Conservation (phyloP, 768 basidiomycete species). For the Grammothele lineata region DNA sequence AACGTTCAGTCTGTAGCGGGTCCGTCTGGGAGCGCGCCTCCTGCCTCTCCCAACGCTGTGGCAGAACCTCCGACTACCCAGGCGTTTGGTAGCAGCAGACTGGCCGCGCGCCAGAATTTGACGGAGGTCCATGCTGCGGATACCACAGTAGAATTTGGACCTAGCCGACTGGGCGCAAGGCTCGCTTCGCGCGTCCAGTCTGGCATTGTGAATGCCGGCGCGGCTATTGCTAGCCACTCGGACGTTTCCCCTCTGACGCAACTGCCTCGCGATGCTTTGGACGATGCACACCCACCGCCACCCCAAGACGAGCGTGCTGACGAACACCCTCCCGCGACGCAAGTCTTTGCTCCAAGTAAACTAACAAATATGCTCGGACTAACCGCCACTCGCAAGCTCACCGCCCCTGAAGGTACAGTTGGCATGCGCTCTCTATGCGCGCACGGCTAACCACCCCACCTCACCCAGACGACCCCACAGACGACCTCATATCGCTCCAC, state of each 20-base stretch:
- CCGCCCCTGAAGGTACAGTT: neutral
- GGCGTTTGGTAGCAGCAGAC: slow-evolving; percentile 29
- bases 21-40: too few species aligned
- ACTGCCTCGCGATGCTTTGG: too few species aligned
- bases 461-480: neutral
- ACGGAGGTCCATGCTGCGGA: slow-evolving; percentile 33
- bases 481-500: slow-evolving; percentile 10
- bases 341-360: slow-evolving; percentile 23
- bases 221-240: slow-evolving; percentile 6
- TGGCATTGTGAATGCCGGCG: slow-evolving; percentile 3
- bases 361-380: slow-evolving; percentile 1
- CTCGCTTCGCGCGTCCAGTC: neutral
- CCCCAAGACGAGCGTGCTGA: too few species aligned
- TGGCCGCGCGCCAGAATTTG: slow-evolving; percentile 16
- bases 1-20: too few species aligned
- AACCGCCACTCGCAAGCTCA: neutral
- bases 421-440: too few species aligned
- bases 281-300: too few species aligned
- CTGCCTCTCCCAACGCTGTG: too few species aligned
- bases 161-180: slow-evolving; percentile 13
- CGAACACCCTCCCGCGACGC: slow-evolving; percentile 16
- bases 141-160: slow-evolving; percentile 21
- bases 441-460: neutral
- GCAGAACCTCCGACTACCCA: slow-evolving; percentile 25
- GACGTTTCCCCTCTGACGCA: slow-evolving; percentile 12